phyloP scores from a whole-genome alignment of 108 stramenopile species.

The Stephanodiscus triporus region DNA sequence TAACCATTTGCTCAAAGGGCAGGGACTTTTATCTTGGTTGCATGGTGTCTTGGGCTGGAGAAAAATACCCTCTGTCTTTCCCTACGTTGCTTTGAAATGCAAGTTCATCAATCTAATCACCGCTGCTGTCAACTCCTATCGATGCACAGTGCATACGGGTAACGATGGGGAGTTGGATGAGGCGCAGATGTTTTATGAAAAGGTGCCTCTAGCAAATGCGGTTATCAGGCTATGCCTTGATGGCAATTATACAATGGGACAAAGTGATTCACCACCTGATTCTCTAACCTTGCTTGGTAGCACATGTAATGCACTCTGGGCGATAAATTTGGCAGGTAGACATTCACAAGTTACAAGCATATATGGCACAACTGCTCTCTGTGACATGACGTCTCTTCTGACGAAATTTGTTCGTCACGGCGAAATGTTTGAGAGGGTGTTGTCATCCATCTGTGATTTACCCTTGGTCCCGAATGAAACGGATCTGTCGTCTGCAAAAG shows the following conservation, averaged over 20 bases:
- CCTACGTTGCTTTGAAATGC: constrained; percentile 31
- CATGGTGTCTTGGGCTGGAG: constrained; percentile 53
- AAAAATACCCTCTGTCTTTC: constrained; percentile 31
- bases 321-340: constrained; percentile 33
- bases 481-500: constrained; percentile 13
- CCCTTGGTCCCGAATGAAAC: constrained; percentile 21
- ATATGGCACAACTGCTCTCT: constrained; percentile 20
- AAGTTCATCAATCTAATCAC: constrained; percentile 39
- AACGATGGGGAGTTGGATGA: constrained; percentile 2
- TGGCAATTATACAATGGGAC: constrained; percentile 6
- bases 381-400: constrained; percentile 24
- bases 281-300: constrained; percentile 17
- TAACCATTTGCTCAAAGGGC: constrained; percentile 43
- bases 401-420: constrained; percentile 27
- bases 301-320: constrained; percentile 46
- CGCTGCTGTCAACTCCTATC: constrained; percentile 32
- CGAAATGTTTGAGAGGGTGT: constrained; percentile 33
- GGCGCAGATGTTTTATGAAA: constrained; percentile 25
- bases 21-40: constrained; percentile 52
- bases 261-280: background rate
- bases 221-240: constrained; percentile 44
- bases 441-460: constrained; percentile 31
- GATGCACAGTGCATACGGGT: background rate
- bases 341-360: background rate
- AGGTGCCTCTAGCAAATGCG: constrained; percentile 34